Conservation (phyloP, 2,329 filamentous ascomycete genomes). For the Hymenotorrendiella dingleyae region DNA sequence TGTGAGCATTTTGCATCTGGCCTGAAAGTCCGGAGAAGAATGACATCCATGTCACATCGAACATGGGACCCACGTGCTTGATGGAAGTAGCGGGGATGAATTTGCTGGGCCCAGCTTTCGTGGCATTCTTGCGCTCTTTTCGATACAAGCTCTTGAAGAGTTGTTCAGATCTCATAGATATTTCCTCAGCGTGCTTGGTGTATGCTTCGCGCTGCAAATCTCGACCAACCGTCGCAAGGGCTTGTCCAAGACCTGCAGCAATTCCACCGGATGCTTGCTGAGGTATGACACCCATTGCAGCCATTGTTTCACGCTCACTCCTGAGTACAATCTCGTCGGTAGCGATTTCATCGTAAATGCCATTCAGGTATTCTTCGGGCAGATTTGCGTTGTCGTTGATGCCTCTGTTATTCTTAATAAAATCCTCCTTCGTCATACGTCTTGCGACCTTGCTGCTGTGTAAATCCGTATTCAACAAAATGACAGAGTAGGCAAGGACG, state of each 20-base stretch:
- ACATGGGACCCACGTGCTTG: slow-evolving; percentile 96
- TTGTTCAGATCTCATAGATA: slow-evolving; percentile 66
- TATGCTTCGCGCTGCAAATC: slow-evolving; percentile 92
- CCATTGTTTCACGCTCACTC: slow-evolving; percentile 85
- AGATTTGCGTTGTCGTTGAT: slow-evolving; percentile 96
- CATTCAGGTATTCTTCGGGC: slow-evolving; percentile 82
- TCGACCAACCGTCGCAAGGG: slow-evolving; percentile 83
- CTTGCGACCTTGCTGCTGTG: slow-evolving; percentile 80
- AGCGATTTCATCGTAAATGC: slow-evolving; percentile 88
- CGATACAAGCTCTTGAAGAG: slow-evolving; percentile 90
- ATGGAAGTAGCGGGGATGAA: slow-evolving; percentile 93
- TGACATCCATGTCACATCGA: slow-evolving; percentile 98
- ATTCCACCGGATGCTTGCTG: slow-evolving; percentile 60
- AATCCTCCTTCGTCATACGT: slow-evolving; percentile 93
- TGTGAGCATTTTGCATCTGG: slow-evolving; percentile 88
- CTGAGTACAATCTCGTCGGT: slow-evolving; percentile 90
- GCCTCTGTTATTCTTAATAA: slow-evolving; percentile 97
- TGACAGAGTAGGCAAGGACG: slow-evolving; percentile 91
- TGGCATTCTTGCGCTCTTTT: slow-evolving; percentile 75
- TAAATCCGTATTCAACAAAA: slow-evolving; percentile 91
- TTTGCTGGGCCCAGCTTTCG: slow-evolving; percentile 57
- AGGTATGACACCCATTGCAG: slow-evolving; percentile 59
- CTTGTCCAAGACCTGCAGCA: slow-evolving; percentile 78
- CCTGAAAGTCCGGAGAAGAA: slow-evolving; percentile 92
- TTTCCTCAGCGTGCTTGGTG: slow-evolving; percentile 91